Base-by-base conservation (phyloP, 148 eudicot species). In the Pharnaceum exiguum region DNA sequence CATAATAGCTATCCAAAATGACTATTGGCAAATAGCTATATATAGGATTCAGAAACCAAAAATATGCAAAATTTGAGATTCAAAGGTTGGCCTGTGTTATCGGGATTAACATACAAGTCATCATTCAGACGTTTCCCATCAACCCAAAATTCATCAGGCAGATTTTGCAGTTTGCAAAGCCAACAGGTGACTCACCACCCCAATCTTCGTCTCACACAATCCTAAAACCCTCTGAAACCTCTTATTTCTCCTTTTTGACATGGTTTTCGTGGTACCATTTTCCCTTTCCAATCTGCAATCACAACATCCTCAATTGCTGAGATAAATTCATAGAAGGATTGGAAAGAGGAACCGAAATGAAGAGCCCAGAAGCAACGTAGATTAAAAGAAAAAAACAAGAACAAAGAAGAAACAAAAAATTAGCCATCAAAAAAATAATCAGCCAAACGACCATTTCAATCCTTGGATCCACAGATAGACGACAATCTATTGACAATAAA, bases 171-270 rank as follows among this genome's bases (percentile, higher is more conserved):
- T 38, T 55, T 48, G 62, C 57, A 40, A 69, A 47, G 68, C 68
- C 51, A 55, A 18, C 38, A 30, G 42, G 30, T 68, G 55, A 21
- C 35, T 57, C 51, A 51, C 53, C 54, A 50, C 52, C 63, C 47
- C 9, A 26, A 50, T 22, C 50, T 24, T 45, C 42, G 18, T 27
- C 45, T 22, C 35, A 8, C 46, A 26, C 48, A 44, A 40, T 47
- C 40, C 42, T 12, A 42, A 70, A 57, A 57, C 69, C 53, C 53
- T 50, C 74, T 26, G 49, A 70, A 70, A 63, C 74, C 74, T 57
- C 46, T 17, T 10, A 16, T 7, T 29, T 36, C 44, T 23, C 36
- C 29, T 26, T 38, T 32, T 55, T 55, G 33, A 24, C 33, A 28
- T 55, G 45, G 48, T 6, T 35, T 18, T 36, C 28, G 46, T 24